These are phyloP conservation scores for Sarcomyxa edulis DNA, from an alignment of 768 basidiomycete genomes.

Conservation along the genomic window DNA sequence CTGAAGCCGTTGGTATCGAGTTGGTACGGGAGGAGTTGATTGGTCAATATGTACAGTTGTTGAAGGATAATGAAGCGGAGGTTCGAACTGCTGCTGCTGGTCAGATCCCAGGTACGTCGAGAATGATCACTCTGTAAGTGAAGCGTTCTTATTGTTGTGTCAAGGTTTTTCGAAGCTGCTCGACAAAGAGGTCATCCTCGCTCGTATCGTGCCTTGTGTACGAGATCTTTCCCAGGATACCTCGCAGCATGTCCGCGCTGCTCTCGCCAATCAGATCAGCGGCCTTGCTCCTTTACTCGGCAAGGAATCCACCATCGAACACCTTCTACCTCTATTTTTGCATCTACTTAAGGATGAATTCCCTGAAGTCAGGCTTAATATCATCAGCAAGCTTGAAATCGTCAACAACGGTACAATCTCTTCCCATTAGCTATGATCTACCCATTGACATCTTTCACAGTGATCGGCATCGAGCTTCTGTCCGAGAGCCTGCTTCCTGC, in stretches of 20 bases:
- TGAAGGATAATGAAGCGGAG: constrained; percentile 99
- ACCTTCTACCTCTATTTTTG: constrained; percentile 94
- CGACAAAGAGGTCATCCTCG: constrained; percentile 90
- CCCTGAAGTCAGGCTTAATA: constrained; percentile 94
- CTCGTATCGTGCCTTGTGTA: constrained; percentile 91
- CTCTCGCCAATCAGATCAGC: constrained; percentile 92
- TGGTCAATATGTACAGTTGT: constrained; percentile 83
- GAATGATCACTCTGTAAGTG: constrained; percentile 4
- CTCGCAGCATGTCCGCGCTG: constrained; percentile 96
- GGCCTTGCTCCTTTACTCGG: constrained; percentile 93
- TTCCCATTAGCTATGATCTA: constrained; percentile 8
- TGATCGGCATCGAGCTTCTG: constrained; percentile 95
- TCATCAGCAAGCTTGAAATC: constrained; percentile 97
- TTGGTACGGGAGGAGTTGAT: constrained; percentile 93
- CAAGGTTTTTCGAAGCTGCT: constrained; percentile 91
- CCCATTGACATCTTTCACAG: constrained; percentile 33
- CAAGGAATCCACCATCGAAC: constrained; percentile 90
- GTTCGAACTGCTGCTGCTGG: constrained; percentile 94
- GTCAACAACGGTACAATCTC: constrained; percentile 72
- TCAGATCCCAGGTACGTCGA: constrained; percentile 83
- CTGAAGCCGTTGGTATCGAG: constrained; percentile 84
- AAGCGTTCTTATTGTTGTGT: constrained; percentile 1
- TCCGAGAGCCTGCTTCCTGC: constrained; percentile 95
- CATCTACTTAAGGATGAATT: constrained; percentile 98
- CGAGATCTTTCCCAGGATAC: constrained; percentile 89